These are phyloP conservation scores for Lactarius hengduanensis DNA, from an alignment of 768 basidiomycete species.

Conservation along the genomic window DNA sequence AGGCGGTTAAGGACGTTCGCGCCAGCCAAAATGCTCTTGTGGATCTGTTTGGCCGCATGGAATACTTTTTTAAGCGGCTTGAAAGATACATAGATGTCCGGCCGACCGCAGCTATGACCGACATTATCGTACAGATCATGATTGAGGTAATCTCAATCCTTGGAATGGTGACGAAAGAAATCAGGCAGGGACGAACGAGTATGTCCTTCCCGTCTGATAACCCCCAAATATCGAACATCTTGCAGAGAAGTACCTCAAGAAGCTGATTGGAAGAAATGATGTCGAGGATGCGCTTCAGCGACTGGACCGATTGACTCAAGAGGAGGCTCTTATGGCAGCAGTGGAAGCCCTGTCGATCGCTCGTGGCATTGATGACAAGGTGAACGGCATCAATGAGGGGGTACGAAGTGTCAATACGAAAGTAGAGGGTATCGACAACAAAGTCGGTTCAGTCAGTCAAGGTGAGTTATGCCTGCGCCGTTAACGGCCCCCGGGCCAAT, in stretches of 20 bases:
- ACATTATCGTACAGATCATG: no score
- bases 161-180: no score
- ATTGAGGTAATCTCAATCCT: no score
- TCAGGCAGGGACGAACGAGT: background rate
- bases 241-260: background rate
- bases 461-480: background rate
- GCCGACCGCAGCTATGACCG: no score
- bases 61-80: no score
- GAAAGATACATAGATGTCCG: no score
- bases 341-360: background rate
- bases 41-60: no score
- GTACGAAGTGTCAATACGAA: no score
- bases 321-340: background rate
- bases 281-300: background rate
- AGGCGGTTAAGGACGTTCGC: no score
- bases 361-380: background rate
- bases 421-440: background rate
- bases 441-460: background rate
- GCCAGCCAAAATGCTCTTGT: no score
- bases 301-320: background rate
- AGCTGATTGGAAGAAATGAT: background rate
- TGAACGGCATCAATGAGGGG: no score
- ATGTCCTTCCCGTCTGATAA: background rate
- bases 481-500: background rate
- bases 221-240: background rate